A percentile compares a stretch with the other conserved stretches of the same genome.
Evolutionary conservation across 176 grass and related monocot species (phyloP).

Genomic region (Cenchrus fungigraminus): DNA sequence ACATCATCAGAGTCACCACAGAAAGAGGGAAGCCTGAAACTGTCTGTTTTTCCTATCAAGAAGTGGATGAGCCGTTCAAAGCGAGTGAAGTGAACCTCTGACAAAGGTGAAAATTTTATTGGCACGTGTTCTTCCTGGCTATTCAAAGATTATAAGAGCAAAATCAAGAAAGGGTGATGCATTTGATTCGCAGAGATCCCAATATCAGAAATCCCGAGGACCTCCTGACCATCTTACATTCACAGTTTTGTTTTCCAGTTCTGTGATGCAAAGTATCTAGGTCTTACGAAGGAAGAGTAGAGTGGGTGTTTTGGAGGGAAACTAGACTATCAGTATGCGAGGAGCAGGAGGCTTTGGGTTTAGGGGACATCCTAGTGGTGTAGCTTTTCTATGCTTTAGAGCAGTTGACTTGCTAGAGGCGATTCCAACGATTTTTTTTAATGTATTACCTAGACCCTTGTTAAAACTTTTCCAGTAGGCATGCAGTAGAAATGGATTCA

Average conservation of each 20-base stretch:
- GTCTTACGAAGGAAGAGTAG: slow-evolving; percentile 6
- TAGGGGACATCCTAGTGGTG: not conserved
- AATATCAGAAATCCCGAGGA: not conserved
- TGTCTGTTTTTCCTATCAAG: slow-evolving; percentile 77
- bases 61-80: slow-evolving; percentile 81
- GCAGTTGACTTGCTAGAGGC: not conserved
- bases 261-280: not conserved
- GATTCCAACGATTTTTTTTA: not conserved
- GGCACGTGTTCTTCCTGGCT: not conserved
- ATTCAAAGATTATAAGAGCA: not conserved
- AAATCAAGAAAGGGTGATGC: not conserved
- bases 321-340: not conserved
- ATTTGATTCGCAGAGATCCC: not conserved
- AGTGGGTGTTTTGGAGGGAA: not conserved
- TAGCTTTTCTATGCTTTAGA: not conserved
- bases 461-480: not conserved
- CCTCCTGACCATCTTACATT: not conserved
- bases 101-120: not conserved
- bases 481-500: no score
- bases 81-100: slow-evolving; percentile 46
- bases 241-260: not conserved
- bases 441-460: not conserved
- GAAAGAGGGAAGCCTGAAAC: slow-evolving; percentile 48
- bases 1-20: slow-evolving; percentile 35
- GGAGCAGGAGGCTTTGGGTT: not conserved